Base-by-base conservation (phyloP, 192 early-diverging fungal species). In the Podila horticola region DNA sequence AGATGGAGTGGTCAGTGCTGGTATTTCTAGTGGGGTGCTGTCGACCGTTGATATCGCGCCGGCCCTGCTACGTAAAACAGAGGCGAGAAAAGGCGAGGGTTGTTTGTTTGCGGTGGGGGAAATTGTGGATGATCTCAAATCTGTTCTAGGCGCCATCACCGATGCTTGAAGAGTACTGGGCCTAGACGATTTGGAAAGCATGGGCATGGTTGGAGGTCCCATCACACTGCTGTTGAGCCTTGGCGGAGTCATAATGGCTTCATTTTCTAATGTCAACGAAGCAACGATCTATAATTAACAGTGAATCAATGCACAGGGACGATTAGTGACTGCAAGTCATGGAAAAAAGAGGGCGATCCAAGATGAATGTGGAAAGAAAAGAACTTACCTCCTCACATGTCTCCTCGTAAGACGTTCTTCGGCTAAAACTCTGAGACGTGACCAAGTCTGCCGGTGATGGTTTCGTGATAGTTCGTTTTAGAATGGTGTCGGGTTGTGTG, bases 401-500 rank as follows among this genome's bases (percentile, higher is more conserved):
- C 9, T 15, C 33, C 5, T 13, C 30, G 10, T 45, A n/a, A n/a
- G n/a, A 22, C 0, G 55, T n/a, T 51, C 3, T 24, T 12, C 22
- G 64, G 28, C 13, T 24, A 8, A 51, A 50, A 26, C 22, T 48
- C 4, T n/a, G 64, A 7, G n/a, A n/a, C 12, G 34, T 60, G 19
- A 71, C 33, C 5, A 71, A 61, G 30, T 71, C 69, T 26, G 29
- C 69, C 9, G 62, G 69, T 0, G 22, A 48, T 28, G 69, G 69
- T 17, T 57, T 71, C 17, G 11, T 51, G 20, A 11, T 51, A 26
- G 48, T 4, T 28, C 29, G 28, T 8, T 50, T 28, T 55, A 22
- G 20, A 29, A 5, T 30, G 49, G 29, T 30, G 26, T 49, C 48
- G 19, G 41, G 8, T 66, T 50, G 26, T 19, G 20, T 66, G 48